Conservation (phyloP, 495 filamentous ascomycete species). For the Staphylotrichum longicolle region DNA sequence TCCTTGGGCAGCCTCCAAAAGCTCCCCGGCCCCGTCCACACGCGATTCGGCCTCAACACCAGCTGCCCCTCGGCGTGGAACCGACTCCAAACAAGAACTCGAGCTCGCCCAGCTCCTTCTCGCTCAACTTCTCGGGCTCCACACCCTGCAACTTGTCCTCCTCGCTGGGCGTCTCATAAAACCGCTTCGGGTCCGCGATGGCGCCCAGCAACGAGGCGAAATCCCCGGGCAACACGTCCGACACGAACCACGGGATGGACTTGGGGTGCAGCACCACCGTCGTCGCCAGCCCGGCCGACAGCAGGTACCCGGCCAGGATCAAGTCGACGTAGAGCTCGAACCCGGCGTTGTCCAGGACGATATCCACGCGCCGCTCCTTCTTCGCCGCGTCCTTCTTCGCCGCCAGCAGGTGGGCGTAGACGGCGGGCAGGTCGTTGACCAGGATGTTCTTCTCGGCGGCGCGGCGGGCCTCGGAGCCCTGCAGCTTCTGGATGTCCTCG, state of each 20-base stretch:
- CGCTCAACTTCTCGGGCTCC: conserved; percentile 56
- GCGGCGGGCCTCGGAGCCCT: conserved; percentile 82
- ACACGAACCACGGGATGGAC: conserved; percentile 95
- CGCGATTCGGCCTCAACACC: conserved; percentile 71
- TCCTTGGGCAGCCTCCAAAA: conserved; percentile 80
- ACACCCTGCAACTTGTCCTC: conserved; percentile 58
- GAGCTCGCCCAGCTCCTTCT: conserved; percentile 65
- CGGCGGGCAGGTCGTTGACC: conserved; percentile 72
- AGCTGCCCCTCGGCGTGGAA: conserved; percentile 81
- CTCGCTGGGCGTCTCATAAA: conserved; percentile 70
- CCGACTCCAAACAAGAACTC: conserved; percentile 74
- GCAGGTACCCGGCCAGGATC: conserved; percentile 82
- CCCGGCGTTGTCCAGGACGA: conserved; percentile 92
- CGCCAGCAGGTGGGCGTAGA: conserved; percentile 66
- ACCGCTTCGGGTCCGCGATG: conserved; percentile 67
- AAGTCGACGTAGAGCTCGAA: conserved; percentile 96
- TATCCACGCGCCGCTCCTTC: conserved; percentile 69
- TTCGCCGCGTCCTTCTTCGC: conserved; percentile 54
- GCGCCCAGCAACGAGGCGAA: conserved; percentile 75
- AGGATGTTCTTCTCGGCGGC: conserved; percentile 84
- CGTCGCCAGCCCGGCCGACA: conserved; percentile 78
- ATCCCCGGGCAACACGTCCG: conserved; percentile 83
- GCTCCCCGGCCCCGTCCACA: conserved; percentile 84
- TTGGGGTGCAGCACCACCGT: conserved; percentile 90
- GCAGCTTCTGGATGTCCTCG: conserved; percentile 93